Conservation (phyloP, 1,284 basidiomycete species). For the Neonothopanus nambi region DNA sequence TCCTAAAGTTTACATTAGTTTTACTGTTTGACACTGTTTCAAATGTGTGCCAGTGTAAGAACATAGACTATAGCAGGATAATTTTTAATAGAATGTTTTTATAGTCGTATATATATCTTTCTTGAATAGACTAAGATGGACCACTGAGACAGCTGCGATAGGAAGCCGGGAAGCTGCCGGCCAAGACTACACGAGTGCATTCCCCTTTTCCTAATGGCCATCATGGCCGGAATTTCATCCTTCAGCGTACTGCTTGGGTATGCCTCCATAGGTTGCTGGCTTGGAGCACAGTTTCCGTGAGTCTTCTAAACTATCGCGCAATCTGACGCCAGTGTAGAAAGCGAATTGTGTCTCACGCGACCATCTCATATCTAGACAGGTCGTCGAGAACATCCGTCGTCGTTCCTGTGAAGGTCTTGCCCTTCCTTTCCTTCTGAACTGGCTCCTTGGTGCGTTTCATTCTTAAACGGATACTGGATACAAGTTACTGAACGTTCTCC, state of each 20-base stretch:
- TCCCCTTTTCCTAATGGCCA: background rate
- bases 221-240: conserved; percentile 19
- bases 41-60: too few relatives aligned
- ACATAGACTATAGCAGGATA: background rate
- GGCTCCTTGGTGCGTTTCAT: conserved; percentile 79
- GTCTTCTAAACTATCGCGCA: conserved; percentile 32
- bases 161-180: background rate
- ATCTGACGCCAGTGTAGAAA: background rate
- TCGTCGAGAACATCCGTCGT: conserved; percentile 75
- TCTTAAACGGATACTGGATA: background rate
- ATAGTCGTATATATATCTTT: background rate
- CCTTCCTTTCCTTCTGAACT: conserved; percentile 87
- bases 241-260: conserved; percentile 68
- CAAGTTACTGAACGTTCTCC: conserved; percentile 9
- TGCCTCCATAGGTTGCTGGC: conserved; percentile 82
- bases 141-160: conserved; percentile 2
- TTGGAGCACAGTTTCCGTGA: conserved; percentile 90
- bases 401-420: conserved; percentile 86
- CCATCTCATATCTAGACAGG: conserved; percentile 49
- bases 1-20: background rate
- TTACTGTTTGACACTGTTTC: too few relatives aligned
- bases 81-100: background rate
- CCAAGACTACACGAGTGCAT: background rate
- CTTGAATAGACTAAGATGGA: background rate
- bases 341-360: conserved; percentile 7